Percentiles rank a stretch among this genome's conserved stretches.
phyloP scores from a whole-genome alignment of 495 filamentous ascomycete species.

The Talaromyces wortmannii region DNA sequence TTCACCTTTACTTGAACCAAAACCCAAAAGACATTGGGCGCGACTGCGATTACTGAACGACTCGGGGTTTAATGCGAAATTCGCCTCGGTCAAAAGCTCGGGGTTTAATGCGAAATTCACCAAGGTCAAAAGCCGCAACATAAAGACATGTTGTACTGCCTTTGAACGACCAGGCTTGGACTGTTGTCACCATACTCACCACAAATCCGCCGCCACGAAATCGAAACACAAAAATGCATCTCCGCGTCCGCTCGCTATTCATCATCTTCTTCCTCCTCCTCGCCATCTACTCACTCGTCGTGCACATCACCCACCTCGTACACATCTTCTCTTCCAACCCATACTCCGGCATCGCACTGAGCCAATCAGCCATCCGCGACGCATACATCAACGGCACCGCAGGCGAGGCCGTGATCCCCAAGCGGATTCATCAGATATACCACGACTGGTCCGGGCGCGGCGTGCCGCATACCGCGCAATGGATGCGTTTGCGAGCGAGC shows the following conservation, averaged over 20 bases:
- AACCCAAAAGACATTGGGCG: no score
- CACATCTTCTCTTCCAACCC: conserved; percentile 1
- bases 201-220: no score
- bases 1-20: no score
- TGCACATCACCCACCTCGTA: not conserved
- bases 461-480: conserved; percentile 2
- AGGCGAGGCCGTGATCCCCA: not conserved
- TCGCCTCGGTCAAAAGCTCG: no score
- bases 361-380: not conserved
- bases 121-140: no score
- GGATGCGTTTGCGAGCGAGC: conserved; percentile 1
- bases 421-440: conserved; percentile 6
- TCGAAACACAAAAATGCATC: not conserved
- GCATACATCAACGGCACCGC: not conserved
- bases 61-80: no score
- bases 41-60: no score
- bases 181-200: no score
- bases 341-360: conserved; percentile 1
- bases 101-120: no score
- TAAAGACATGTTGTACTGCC: no score
- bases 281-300: not conserved
- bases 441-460: conserved; percentile 5
- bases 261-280: not conserved
- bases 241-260: not conserved
- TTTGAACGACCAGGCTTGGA: no score